Evolutionary conservation across 2,329 filamentous ascomycete species (phyloP).

Genomic region (Trichoderma sp.): DNA sequence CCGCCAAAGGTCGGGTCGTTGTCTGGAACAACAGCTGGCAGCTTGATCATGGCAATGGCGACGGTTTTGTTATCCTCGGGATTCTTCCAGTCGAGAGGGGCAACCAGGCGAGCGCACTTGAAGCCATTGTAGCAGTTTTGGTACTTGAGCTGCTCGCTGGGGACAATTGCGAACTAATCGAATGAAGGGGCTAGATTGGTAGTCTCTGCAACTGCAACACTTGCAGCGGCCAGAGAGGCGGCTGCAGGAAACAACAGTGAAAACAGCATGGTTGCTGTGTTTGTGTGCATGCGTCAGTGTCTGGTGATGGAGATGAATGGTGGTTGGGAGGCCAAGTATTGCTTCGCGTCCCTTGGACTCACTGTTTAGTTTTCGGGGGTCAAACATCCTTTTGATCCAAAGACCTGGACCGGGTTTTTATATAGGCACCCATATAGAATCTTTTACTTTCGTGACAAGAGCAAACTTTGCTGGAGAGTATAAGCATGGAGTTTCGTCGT

Average conservation of each 20-base stretch:
- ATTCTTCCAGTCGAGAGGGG: constrained; percentile 42
- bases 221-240: neutral
- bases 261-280: neutral
- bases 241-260: neutral
- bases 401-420: neutral
- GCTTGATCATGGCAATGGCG: constrained; percentile 39
- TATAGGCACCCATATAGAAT: neutral
- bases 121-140: constrained; percentile 37
- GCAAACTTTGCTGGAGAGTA: neutral
- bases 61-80: constrained; percentile 28
- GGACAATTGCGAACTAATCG: constrained; percentile 35
- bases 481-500: neutral
- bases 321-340: neutral
- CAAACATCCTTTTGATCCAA: neutral
- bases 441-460: neutral
- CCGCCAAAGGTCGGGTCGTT: constrained; percentile 39
- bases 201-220: neutral
- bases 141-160: constrained; percentile 36
- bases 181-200: constrained; percentile 22
- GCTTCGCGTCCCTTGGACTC: neutral
- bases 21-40: constrained; percentile 38
- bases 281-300: neutral
- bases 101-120: constrained; percentile 40
- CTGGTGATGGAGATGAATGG: neutral
- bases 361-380: neutral